phyloP scores from a whole-genome alignment of 768 basidiomycete species.

The Mycena leptocephala region DNA sequence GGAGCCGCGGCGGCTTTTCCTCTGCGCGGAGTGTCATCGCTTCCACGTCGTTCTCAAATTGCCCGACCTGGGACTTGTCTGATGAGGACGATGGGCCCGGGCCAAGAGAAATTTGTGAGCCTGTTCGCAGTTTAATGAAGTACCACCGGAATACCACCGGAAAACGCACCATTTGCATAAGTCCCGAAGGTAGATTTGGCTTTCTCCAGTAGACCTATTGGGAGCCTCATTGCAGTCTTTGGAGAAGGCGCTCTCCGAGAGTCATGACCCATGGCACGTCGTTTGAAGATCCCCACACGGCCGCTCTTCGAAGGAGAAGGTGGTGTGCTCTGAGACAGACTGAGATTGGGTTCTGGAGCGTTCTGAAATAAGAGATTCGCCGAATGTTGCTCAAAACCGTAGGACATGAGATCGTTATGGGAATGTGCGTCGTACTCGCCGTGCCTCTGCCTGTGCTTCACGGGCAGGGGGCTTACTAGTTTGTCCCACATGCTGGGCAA shows the following conservation, averaged over 20 bases:
- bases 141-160: slow-evolving; percentile 50
- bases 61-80: slow-evolving; percentile 56
- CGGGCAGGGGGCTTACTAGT: slow-evolving; percentile 24
- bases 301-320: slow-evolving; percentile 66
- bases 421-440: slow-evolving; percentile 31
- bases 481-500: slow-evolving; percentile 43
- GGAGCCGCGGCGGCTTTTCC: slow-evolving; percentile 57
- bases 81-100: slow-evolving; percentile 33
- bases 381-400: slow-evolving; percentile 74
- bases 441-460: slow-evolving; percentile 28
- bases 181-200: slow-evolving; percentile 60
- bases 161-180: slow-evolving; percentile 55
- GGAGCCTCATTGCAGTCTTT: slow-evolving; percentile 50
- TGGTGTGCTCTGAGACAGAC: too few relatives aligned
- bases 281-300: slow-evolving; percentile 69
- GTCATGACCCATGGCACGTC: slow-evolving; percentile 60
- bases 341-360: slow-evolving; percentile 51
- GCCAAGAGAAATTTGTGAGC: slow-evolving; percentile 38
- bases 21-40: slow-evolving; percentile 63
- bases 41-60: slow-evolving; percentile 48
- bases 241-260: slow-evolving; percentile 55
- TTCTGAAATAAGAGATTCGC: slow-evolving; percentile 74
- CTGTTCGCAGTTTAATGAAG: slow-evolving; percentile 25
- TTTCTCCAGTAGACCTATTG: slow-evolving; percentile 66
- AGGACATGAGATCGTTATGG: slow-evolving; percentile 62